Conservation (phyloP, 1,284 basidiomycete species). For the Heterobasidion annosum region DNA sequence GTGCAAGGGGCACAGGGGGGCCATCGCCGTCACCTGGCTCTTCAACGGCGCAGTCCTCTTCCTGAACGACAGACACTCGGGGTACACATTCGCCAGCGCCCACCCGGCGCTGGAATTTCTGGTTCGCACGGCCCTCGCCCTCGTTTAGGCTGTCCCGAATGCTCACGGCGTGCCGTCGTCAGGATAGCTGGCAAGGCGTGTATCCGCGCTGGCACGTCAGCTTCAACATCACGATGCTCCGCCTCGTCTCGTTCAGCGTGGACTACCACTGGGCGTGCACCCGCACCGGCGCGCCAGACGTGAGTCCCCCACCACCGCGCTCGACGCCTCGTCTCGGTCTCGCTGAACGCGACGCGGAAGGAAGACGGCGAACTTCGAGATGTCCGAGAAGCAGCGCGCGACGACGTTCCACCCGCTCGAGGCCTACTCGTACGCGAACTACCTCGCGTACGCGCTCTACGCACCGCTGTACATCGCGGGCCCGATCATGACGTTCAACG, state of each 20-base stretch:
- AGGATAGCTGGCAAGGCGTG: slow-evolving; percentile 67
- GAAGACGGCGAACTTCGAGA: slow-evolving; percentile 2
- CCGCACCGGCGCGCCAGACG: slow-evolving; percentile 27
- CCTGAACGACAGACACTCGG: slow-evolving; percentile 69
- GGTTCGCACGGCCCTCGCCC: slow-evolving; percentile 32
- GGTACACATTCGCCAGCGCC: slow-evolving; percentile 63
- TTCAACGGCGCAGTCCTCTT: slow-evolving; percentile 77
- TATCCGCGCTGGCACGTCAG: slow-evolving; percentile 89
- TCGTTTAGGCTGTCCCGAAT: slow-evolving; percentile 8
- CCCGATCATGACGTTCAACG: slow-evolving; percentile 95
- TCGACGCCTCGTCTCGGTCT: neutral
- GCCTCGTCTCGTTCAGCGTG: slow-evolving; percentile 88
- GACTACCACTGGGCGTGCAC: slow-evolving; percentile 83
- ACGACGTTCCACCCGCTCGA: slow-evolving; percentile 32
- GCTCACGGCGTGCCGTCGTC: neutral
- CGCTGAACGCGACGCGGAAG: slow-evolving; percentile 5
- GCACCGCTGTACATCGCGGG: slow-evolving; percentile 94
- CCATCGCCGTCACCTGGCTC: slow-evolving; percentile 56
- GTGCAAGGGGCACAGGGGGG: slow-evolving; percentile 30
- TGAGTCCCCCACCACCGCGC: slow-evolving; percentile 19
- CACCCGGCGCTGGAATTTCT: slow-evolving; percentile 44
- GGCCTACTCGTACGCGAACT: slow-evolving; percentile 50
- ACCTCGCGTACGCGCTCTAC: slow-evolving; percentile 76
- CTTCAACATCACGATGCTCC: slow-evolving; percentile 97
- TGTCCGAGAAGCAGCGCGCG: slow-evolving; percentile 48